Evolutionary conservation across 176 grass and related monocot genomes (phyloP).

Genomic region (Oryza rufipogon): DNA sequence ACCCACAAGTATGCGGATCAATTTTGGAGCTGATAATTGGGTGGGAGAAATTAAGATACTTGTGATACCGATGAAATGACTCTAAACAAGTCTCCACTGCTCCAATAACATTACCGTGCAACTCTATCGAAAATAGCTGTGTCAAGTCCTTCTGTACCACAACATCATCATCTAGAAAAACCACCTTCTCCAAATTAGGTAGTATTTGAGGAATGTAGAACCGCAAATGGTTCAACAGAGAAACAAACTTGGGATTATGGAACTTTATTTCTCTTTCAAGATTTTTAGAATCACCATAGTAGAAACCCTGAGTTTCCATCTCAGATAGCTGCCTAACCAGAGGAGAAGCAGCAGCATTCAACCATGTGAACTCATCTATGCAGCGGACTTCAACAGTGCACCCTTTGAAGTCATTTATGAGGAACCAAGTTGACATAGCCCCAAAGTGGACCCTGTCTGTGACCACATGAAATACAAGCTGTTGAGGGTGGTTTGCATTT

Average conservation of each 20-base stretch:
- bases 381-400: slow-evolving; percentile 84
- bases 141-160: slow-evolving; percentile 98
- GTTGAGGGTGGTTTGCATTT: slow-evolving; percentile 97
- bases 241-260: slow-evolving; percentile 64
- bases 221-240: slow-evolving; percentile 82
- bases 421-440: slow-evolving; percentile 93
- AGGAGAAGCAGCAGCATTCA: slow-evolving; percentile 77
- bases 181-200: slow-evolving; percentile 89
- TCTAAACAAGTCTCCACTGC: slow-evolving; percentile 99
- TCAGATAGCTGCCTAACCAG: slow-evolving; percentile 65
- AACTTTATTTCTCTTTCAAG: slow-evolving; percentile 73
- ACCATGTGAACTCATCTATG: slow-evolving; percentile 92
- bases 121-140: slow-evolving; percentile 85
- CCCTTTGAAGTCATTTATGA: slow-evolving; percentile 89
- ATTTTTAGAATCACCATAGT: slow-evolving; percentile 54
- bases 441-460: slow-evolving; percentile 76
- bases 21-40: slow-evolving; percentile 81
- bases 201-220: slow-evolving; percentile 98
- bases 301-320: slow-evolving; percentile 60
- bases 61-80: slow-evolving; percentile 94
- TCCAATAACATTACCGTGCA: slow-evolving; percentile 96
- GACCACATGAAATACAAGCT: slow-evolving; percentile 99
- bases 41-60: slow-evolving; percentile 91
- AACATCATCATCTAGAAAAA: slow-evolving; percentile 94
- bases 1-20: slow-evolving; percentile 62